Evolutionary conservation across 192 early-diverging fungal genomes (phyloP), one percentile per base, ranked within the genome.

Genomic region (Coemansia umbellata): DNA sequence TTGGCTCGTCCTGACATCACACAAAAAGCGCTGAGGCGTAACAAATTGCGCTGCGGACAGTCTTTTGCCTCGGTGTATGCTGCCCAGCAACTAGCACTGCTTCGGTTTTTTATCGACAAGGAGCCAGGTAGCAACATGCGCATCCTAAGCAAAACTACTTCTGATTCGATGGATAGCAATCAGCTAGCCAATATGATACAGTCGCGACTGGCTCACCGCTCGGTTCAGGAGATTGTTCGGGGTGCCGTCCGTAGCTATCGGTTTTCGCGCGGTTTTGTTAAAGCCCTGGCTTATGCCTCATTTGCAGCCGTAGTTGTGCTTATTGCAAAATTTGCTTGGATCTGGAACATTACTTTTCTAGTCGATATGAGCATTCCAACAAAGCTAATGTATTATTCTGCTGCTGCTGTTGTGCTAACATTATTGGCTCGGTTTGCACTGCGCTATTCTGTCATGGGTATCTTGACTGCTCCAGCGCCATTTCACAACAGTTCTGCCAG

Each of bases 1-100:
- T 39, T 76, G 45, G 73, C 54, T 0, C 61, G 73, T 2, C 73
- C 73, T 3, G 73, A 76, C 36, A 44, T 76, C 8, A 55, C 61
- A 0, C 73, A 76, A 11, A 48, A 27, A n/a, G 63, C 58, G 4
- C 49, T 60, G 17, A 21, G 14, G n/a, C 39, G 53, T 1, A 36
- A 58, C 37, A 22, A 32, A 3, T 8, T n/a, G 11, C 61, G 43
- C 7, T 65, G 73, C 66, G 36, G 50, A 14, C 60, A 40, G 9
- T 58, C 66, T 13, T 36, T 55, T 1, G 19, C 45, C 18, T 31
- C 48, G 30, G 43, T 57, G 2, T 61, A 54, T 33, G 41, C 53
- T 1, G 58, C 58, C 0, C 73, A 69, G 58, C 53, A 58, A 31
- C 43, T 63, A 21, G 73, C 73, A 10, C 23, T 76, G 26, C 35